phyloP scores from a whole-genome alignment of 495 filamentous ascomycete species.

The Penicillium silybi region DNA sequence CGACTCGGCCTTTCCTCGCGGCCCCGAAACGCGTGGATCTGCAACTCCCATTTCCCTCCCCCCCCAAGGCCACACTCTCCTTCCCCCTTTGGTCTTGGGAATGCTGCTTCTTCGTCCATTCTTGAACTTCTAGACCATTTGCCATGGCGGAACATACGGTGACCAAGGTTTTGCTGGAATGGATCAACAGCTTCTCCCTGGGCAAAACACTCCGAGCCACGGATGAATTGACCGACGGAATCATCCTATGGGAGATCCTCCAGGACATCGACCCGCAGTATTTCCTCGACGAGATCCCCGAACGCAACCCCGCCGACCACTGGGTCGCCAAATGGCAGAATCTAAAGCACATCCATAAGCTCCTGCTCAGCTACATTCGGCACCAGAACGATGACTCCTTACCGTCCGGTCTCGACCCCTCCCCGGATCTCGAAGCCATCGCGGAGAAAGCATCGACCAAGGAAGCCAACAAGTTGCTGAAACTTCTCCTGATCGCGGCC shows the following conservation, averaged over 20 bases:
- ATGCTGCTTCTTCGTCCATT: constrained; percentile 18
- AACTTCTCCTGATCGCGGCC: constrained; percentile 59
- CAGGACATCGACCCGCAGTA: constrained; percentile 64
- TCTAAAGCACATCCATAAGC: constrained; percentile 65
- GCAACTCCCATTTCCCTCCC: no score
- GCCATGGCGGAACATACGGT: constrained; percentile 45
- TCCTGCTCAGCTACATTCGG: constrained; percentile 61
- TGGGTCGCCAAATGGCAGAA: constrained; percentile 54
- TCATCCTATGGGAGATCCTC: constrained; percentile 65
- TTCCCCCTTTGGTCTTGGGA: constrained; percentile 6
- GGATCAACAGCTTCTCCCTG: constrained; percentile 54
- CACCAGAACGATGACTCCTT: constrained; percentile 49
- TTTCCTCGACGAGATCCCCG: constrained; percentile 60
- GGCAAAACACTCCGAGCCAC: constrained; percentile 43
- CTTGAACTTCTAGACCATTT: constrained; percentile 8
- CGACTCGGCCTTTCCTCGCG: neutral
- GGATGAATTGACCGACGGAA: constrained; percentile 71
- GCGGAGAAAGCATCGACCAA: constrained; percentile 43
- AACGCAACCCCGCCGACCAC: constrained; percentile 48
- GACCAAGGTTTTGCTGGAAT: constrained; percentile 53
- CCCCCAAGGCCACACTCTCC: constrained; percentile 6
- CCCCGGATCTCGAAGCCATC: constrained; percentile 57
- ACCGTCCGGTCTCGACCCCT: constrained; percentile 45
- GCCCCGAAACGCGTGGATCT: constrained; percentile 21
- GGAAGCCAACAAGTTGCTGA: constrained; percentile 55